Evolutionary conservation across 768 basidiomycete species (phyloP).

Genomic region (Leccinum uliginosum): DNA sequence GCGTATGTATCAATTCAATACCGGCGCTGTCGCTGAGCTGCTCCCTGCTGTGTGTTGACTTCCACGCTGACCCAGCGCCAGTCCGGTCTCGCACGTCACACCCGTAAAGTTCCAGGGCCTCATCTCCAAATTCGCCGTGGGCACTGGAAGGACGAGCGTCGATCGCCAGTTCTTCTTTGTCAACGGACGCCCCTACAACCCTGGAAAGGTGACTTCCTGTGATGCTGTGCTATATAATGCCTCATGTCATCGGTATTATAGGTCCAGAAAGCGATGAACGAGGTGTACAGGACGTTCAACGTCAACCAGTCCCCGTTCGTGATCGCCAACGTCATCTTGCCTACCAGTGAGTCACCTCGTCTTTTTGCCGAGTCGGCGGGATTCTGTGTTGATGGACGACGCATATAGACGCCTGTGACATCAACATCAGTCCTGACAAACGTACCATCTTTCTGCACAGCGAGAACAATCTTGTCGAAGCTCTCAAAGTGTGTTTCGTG

Average conservation of each 20-base stretch:
- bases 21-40: too few relatives aligned
- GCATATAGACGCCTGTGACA: constrained; percentile 67
- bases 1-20: constrained; percentile 14
- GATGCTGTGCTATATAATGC: neutral
- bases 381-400: neutral
- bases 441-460: constrained; percentile 90
- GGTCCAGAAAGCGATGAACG: constrained; percentile 89
- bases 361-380: neutral
- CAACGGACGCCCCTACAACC: constrained; percentile 85
- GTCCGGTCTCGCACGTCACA: constrained; percentile 19
- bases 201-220: constrained; percentile 52
- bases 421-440: constrained; percentile 97
- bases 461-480: constrained; percentile 72
- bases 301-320: constrained; percentile 73
- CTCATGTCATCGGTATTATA: constrained; percentile 23
- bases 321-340: constrained; percentile 77
- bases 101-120: constrained; percentile 67
- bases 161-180: constrained; percentile 93
- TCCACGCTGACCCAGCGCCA: constrained; percentile 3
- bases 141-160: constrained; percentile 68
- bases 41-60: neutral
- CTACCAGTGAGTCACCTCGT: constrained; percentile 54
- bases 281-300: constrained; percentile 85
- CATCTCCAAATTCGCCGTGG: constrained; percentile 76
- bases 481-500: constrained; percentile 58